Percentiles rank a stretch among this genome's conserved stretches.
Conservation (phyloP, 441 rosid genomes). For the Manihot esculenta region DNA sequence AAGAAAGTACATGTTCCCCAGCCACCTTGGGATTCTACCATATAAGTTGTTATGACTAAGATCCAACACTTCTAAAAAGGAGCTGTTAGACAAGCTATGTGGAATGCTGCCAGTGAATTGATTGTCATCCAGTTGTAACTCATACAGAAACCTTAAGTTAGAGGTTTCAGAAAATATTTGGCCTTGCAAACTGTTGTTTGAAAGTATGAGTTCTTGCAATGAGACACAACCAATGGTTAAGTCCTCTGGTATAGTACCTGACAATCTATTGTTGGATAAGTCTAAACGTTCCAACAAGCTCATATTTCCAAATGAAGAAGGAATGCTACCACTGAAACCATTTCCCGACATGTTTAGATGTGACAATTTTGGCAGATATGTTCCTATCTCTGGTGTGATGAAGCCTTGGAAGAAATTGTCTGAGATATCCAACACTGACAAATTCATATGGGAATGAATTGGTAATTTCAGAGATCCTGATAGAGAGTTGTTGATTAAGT, state of each 20-base stretch:
- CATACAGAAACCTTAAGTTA: no score
- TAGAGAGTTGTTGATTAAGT: conserved; percentile 14
- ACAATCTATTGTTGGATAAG: no score
- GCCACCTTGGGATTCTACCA: conserved; percentile 5
- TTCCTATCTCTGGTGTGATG: neutral
- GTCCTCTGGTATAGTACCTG: no score
- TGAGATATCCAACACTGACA: neutral
- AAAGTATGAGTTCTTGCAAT: no score
- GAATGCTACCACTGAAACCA: conserved; percentile 24
- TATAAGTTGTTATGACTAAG: conserved; percentile 19
- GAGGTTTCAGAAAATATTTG: no score
- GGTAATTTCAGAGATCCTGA: conserved; percentile 19
- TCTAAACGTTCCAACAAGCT: neutral
- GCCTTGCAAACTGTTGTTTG: no score
- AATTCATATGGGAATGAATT: neutral
- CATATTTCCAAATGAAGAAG: conserved; percentile 10
- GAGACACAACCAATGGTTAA: no score
- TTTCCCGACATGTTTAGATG: conserved; percentile 12
- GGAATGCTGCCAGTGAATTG: conserved; percentile 7
- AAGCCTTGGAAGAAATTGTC: neutral
- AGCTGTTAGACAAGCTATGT: neutral
- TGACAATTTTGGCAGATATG: neutral
- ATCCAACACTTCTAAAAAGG: neutral
- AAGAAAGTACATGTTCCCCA: conserved; percentile 16
- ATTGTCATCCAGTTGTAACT: conserved; percentile 7